Evolutionary conservation across 306 rosid genomes (phyloP).

Genomic region (Abrus pulchellus): DNA sequence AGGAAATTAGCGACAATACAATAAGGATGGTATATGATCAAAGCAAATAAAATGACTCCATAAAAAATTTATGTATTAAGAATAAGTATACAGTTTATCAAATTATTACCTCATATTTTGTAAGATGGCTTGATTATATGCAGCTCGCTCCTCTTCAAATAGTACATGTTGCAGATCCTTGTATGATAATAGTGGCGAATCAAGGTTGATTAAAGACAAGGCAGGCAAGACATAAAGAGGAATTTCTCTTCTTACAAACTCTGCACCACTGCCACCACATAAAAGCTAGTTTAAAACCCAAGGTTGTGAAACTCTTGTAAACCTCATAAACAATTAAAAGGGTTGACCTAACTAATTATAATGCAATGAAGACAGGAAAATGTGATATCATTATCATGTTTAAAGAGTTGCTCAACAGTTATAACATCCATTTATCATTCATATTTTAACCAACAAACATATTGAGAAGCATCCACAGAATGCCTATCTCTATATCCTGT

Average conservation of each 20-base stretch:
- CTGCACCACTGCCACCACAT: conserved; percentile 87
- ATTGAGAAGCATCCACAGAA: conserved; percentile 40
- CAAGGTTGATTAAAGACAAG: conserved; percentile 70
- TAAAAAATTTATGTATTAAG: conserved; percentile 12
- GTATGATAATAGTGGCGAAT: conserved; percentile 77
- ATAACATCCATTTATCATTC: conserved; percentile 18
- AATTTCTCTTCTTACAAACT: conserved; percentile 85
- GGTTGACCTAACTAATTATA: conserved; percentile 23
- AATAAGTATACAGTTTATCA: conserved; percentile 39
- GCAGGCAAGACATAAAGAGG: conserved; percentile 87
- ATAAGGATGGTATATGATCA: conserved; percentile 25
- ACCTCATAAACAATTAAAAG: conserved; percentile 35
- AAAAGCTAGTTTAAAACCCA: conserved; percentile 45
- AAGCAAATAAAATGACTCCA: conserved; percentile 35
- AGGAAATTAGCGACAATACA: conserved; percentile 43
- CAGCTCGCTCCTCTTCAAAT: conserved; percentile 91
- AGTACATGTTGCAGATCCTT: conserved; percentile 88
- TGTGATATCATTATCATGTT: conserved; percentile 15
- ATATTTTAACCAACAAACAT: conserved; percentile 19
- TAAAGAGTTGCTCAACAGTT: conserved; percentile 9
- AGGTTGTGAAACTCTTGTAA: conserved; percentile 35
- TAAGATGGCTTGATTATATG: conserved; percentile 86
- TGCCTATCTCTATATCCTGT: conserved; percentile 17
- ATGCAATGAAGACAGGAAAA: conserved; percentile 14
- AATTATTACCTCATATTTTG: conserved; percentile 80